Percentiles rank a stretch among this genome's conserved stretches.
These are phyloP conservation scores for Sugiyamaella floridensis DNA, from an alignment of 805 yeast genomes.

Conservation along the genomic window DNA sequence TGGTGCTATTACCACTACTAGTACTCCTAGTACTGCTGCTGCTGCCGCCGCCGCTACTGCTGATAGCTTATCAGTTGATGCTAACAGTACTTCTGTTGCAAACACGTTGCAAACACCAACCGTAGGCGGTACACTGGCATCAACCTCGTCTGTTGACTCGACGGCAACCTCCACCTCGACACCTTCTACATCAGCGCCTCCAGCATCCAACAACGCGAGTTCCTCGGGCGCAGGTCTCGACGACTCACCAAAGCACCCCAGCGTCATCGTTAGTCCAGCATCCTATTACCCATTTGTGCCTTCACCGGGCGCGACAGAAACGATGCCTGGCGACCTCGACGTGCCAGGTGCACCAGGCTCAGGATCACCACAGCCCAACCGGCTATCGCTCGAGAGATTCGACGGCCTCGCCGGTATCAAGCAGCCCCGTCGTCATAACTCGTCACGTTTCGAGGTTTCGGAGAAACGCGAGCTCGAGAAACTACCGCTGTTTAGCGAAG, in stretches of 20 bases:
- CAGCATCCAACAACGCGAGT: too few species aligned
- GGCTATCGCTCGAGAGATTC: conserved; percentile 50
- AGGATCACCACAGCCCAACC: conserved; percentile 30
- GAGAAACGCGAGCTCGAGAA: conserved; percentile 57
- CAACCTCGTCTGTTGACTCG: too few species aligned
- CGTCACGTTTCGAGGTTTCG: conserved; percentile 83
- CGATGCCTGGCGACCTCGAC: conserved; percentile 31
- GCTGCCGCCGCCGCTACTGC: conserved; percentile 6
- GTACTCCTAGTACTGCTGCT: neutral
- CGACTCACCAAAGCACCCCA: conserved; percentile 6
- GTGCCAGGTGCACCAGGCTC: conserved; percentile 9
- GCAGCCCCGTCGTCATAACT: conserved; percentile 85
- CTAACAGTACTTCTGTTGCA: too few species aligned
- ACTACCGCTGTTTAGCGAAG: conserved; percentile 84
- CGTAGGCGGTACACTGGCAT: too few species aligned
- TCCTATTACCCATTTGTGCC: conserved; percentile 20
- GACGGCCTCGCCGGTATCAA: conserved; percentile 77
- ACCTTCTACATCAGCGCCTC: too few species aligned
- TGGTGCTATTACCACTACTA: conserved; percentile 6
- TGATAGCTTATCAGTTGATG: too few species aligned
- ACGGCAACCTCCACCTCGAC: neutral
- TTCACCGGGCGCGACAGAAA: conserved; percentile 32
- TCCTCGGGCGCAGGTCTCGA: neutral
- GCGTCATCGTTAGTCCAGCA: conserved; percentile 14
- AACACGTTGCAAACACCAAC: too few species aligned